phyloP scores from a whole-genome alignment of 2,329 filamentous ascomycete genomes.

The Penicillium thymicola region DNA sequence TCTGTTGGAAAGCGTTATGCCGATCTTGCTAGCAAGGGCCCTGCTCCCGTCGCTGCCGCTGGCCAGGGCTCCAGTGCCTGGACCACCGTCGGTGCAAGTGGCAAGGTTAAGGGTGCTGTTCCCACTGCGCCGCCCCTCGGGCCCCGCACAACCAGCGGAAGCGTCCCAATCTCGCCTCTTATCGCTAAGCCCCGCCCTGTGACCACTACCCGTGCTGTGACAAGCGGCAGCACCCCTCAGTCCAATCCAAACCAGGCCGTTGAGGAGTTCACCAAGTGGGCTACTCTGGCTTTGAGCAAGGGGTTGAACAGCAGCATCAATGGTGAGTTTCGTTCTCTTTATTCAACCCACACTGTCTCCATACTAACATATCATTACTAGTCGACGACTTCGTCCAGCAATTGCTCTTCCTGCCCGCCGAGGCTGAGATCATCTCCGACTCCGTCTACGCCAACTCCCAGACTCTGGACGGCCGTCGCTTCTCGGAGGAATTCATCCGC shows the following conservation, averaged over 20 bases:
- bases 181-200: conserved; percentile 55
- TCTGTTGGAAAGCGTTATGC: conserved; percentile 81
- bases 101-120: conserved; percentile 81
- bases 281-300: conserved; percentile 71
- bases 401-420: conserved; percentile 71
- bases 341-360: neutral
- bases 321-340: conserved; percentile 47
- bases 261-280: conserved; percentile 94
- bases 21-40: conserved; percentile 80
- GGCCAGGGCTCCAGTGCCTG: conserved; percentile 62
- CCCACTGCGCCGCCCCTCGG: conserved; percentile 45
- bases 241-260: conserved; percentile 61
- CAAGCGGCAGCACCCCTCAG: conserved; percentile 43
- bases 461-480: conserved; percentile 88
- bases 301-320: conserved; percentile 67
- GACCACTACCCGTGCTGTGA: conserved; percentile 49
- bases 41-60: conserved; percentile 45
- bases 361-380: conserved; percentile 43
- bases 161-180: conserved; percentile 38
- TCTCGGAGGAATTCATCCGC: conserved; percentile 89
- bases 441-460: conserved; percentile 82
- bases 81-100: conserved; percentile 92
- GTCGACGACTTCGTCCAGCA: conserved; percentile 77
- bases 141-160: conserved; percentile 48
- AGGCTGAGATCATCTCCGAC: conserved; percentile 80